Base-by-base conservation (phyloP, 495 filamentous ascomycete genomes). In the Penicillium parvum region DNA sequence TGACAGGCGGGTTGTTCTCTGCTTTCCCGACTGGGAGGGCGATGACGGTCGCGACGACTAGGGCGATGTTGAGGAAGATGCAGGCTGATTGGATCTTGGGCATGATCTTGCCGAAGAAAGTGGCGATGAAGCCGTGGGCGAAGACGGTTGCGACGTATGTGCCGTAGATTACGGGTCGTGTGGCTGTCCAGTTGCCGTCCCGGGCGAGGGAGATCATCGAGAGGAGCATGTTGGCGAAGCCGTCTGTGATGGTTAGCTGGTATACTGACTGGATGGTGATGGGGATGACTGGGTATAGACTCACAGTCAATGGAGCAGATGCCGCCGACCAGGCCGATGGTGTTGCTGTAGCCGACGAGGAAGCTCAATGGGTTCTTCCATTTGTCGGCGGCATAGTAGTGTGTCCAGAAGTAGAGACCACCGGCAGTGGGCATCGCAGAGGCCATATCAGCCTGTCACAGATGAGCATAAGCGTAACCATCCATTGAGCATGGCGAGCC, bases 341-440 rank as follows among this genome's bases (percentile, higher is more conserved):
- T 86, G 50, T 86, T 86, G 60, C 79, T 83, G 50, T 85, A 86
- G 14, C 83, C 83, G 18, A 86, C 82, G 19, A 86, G 57, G 53
- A 85, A 86, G 50, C 78, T 79, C 7, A 86, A 58, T 7, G 79
- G 72, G 54, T 82, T 83, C 37, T 81, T 72, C 32, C 69, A 77
- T 34, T 74, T 75, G 8, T 75, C 73, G 3, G 71, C 73, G 16
- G 75, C 68, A 55, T 83, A 85, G 63, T 77, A 82, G 47, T 84
- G 81, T 5, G 83, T 85, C 83, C 82, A 83, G 72, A 77, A 85
- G 53, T 85, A 84, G 4, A 85, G 62, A 8, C 81, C 82, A 7
- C 83, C 83, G 14, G 76, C 77, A 4, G 83, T 86, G 11, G 83
- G 83, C 79, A 86, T 84, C 2, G 82, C 77, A 23, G 74, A 78